These are phyloP conservation scores for Wickerhamomyces chambardii DNA, from an alignment of 805 yeast species.

Conservation along the genomic window DNA sequence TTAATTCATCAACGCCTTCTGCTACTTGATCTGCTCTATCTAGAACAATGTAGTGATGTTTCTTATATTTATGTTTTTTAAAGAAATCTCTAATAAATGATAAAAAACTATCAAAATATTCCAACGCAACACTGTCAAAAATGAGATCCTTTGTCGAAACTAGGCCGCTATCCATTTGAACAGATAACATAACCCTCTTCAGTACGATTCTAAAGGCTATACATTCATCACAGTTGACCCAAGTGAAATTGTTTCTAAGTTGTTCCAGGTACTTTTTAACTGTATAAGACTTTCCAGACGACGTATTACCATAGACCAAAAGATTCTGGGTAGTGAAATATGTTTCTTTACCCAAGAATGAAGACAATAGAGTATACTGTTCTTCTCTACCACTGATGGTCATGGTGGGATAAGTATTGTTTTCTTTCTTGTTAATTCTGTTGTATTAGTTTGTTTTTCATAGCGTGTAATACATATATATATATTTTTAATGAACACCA, in stretches of 20 bases:
- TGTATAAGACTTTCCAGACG: constrained; percentile 15
- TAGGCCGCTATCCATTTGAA: constrained; percentile 6
- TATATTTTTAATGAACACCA: too few relatives aligned
- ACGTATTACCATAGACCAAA: constrained; percentile 11
- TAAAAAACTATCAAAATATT: constrained; percentile 14
- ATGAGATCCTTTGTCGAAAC: constrained; percentile 1
- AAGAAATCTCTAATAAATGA: constrained; percentile 9
- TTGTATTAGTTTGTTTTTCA: too few relatives aligned
- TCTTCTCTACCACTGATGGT: constrained; percentile 7
- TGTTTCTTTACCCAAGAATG: constrained; percentile 6
- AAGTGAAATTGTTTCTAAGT: constrained; percentile 5
- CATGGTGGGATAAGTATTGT: too few relatives aligned
- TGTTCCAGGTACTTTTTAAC: constrained; percentile 4
- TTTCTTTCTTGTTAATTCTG: too few relatives aligned
- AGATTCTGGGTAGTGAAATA: constrained; percentile 3
- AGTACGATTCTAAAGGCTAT: constrained; percentile 14
- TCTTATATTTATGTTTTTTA: constrained; percentile 1
- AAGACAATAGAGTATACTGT: constrained; percentile 7
- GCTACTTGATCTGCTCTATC: constrained; percentile 16
- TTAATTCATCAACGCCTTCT: constrained; percentile 12
- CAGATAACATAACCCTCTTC: constrained; percentile 9
- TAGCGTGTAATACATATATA: too few relatives aligned
- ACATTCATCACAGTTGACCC: constrained; percentile 18
- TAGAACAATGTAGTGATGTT: constrained; percentile 14
- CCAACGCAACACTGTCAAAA: constrained; percentile 5